Base-by-base conservation (phyloP, 441 rosid genomes). In the Arabidopsis hybrid region DNA sequence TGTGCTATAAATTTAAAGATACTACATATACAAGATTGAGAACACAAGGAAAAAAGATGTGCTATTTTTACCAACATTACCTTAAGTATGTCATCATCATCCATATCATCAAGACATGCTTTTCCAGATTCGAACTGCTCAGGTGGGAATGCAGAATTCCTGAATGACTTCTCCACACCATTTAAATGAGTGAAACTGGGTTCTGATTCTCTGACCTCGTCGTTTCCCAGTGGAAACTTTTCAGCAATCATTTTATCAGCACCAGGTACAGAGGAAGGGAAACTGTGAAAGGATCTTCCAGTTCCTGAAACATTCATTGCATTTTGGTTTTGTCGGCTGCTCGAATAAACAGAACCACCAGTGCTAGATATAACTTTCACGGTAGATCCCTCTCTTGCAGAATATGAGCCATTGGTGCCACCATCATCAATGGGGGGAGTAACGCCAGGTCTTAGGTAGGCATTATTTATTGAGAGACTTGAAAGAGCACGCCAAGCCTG, bases 401-500 rank as follows among this genome's bases (percentile, higher is more conserved):
- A 72, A 70, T 65, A 71, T 11, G 78, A 76, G 35, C 52, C 51
- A 26, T 69, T 78, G 74, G 79, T 61, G 63, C 58, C 56, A 38
- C 76, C 81, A 71, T 71, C 72, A 83, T 77, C 83, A 65, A 86
- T 42, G 0, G 86, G 80, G 61, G 79, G 82, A 79, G 92, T 86
- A 77, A 85, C 82, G 52, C 98, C 98, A 67, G 99, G 98, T 77
- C 82, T 82, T 56, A 78, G 43, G 83, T 88, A 89, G 73, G 82
- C 79, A 75, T 87, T 87, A 78, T 72, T 60, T 63, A 85, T 64
- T 43, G 83, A 84, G 67, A 92, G 92, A 68, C 58, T 82, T 69
- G 93, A 95, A 81, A 95, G 93, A 85, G 86, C 75, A 75, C 68
- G 83, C 97, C 96, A 93, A 63, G 97, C 98, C 99, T 93, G 90